phyloP scores from a whole-genome alignment of 2,329 filamentous ascomycete genomes.

The Raffaelea ambrosiae region DNA sequence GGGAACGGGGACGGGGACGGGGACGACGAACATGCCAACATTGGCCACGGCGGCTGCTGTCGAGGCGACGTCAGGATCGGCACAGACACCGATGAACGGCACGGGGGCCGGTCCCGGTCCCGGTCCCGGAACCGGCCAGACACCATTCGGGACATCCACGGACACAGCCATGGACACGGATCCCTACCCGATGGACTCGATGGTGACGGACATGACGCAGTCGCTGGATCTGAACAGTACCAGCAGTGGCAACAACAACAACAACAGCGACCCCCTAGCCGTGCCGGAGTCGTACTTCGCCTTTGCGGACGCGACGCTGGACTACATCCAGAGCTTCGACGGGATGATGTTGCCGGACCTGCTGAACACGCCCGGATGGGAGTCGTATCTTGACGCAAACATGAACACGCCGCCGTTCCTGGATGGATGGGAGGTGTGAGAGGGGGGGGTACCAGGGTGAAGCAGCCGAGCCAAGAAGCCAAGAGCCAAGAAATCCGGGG shows the following conservation, averaged over 20 bases:
- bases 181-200: background rate
- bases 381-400: conserved; percentile 7
- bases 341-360: conserved; percentile 7
- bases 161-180: background rate
- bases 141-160: too few relatives aligned
- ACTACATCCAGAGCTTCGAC: conserved; percentile 19
- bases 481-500: too few relatives aligned
- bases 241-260: too few relatives aligned
- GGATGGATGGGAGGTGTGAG: conserved; percentile 1
- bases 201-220: background rate
- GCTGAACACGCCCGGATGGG: conserved; percentile 6
- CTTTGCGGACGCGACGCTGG: conserved; percentile 16
- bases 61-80: conserved; percentile 1
- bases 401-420: conserved; percentile 6
- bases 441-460: background rate
- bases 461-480: too few relatives aligned
- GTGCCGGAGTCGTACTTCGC: background rate
- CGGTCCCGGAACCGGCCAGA: too few relatives aligned
- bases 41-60: background rate
- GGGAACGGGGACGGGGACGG: background rate
- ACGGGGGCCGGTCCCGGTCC: too few relatives aligned
- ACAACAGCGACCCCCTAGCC: too few relatives aligned
- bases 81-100: too few relatives aligned
- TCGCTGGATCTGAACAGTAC: background rate
- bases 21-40: background rate